Conservation (phyloP, 305 asterid genomes). For the Fraxinus dipetala region DNA sequence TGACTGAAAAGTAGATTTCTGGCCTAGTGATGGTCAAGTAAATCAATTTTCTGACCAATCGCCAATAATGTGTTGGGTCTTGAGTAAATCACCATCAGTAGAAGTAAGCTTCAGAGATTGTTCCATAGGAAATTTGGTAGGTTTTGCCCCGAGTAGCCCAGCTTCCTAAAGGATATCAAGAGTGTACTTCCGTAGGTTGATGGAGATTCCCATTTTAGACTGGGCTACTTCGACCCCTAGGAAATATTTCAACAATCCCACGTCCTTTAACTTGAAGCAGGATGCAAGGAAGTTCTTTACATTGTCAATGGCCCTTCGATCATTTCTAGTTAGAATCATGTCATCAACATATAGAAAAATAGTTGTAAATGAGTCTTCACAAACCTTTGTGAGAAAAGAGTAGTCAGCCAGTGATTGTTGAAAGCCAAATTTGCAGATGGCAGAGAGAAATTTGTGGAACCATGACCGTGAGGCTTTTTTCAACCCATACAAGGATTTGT, state of each 20-base stretch:
- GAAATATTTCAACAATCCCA: background rate
- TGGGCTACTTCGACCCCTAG: background rate
- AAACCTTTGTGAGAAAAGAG: background rate
- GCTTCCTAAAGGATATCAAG: background rate
- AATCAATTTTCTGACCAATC: background rate
- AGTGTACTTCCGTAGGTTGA: background rate
- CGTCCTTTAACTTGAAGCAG: background rate
- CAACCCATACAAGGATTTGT: background rate
- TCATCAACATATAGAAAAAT: background rate
- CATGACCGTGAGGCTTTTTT: background rate
- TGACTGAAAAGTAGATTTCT: background rate
- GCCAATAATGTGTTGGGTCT: background rate
- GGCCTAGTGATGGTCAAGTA: background rate
- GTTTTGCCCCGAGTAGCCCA: background rate
- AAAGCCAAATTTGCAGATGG: background rate
- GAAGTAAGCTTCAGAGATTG: background rate
- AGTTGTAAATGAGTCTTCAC: background rate
- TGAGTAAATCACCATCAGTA: background rate
- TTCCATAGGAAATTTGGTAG: background rate
- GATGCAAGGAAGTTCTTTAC: background rate
- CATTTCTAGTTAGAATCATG: background rate
- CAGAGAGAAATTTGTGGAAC: background rate
- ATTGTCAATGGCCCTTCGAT: background rate
- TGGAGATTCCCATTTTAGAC: background rate
- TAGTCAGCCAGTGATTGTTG: background rate